phyloP scores from a whole-genome alignment of 768 basidiomycete genomes.

The Stropharia rugosoannulata region DNA sequence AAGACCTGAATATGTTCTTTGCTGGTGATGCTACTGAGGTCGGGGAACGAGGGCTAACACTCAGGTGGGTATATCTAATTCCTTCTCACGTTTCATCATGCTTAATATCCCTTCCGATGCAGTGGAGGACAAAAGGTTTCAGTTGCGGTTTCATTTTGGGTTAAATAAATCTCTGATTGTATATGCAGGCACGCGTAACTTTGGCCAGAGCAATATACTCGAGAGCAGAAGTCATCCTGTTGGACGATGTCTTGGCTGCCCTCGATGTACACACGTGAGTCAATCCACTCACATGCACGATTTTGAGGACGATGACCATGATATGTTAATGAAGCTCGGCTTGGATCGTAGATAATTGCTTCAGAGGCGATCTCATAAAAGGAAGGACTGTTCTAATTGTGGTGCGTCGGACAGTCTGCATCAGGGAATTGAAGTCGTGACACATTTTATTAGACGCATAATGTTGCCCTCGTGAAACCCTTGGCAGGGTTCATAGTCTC shows the following conservation, averaged over 20 bases:
- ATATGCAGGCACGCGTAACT: constrained; percentile 36
- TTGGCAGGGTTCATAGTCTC: constrained; percentile 56
- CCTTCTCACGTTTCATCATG: not conserved
- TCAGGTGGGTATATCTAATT: constrained; percentile 20
- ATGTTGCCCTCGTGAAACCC: constrained; percentile 45
- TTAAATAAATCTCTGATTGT: not conserved
- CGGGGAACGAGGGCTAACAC: constrained; percentile 60
- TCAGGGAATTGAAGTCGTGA: constrained; percentile 26
- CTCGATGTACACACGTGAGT: constrained; percentile 20
- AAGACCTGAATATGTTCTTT: constrained; percentile 16
- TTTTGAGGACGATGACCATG: not conserved
- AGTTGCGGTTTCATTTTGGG: constrained; percentile 25
- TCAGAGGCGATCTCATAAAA: constrained; percentile 69
- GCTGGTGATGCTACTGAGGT: constrained; percentile 28
- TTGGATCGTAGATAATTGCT: constrained; percentile 72
- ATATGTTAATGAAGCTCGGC: constrained; percentile 60
- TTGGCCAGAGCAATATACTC: constrained; percentile 44
- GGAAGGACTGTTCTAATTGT: constrained; percentile 81
- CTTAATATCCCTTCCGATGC: not conserved
- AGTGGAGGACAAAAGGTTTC: constrained; percentile 5
- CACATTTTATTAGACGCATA: constrained; percentile 29
- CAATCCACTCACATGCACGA: constrained; percentile 36
- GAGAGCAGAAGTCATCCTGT: constrained; percentile 53
- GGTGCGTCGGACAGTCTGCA: constrained; percentile 32
- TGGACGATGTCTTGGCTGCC: constrained; percentile 72